Evolutionary conservation across 768 basidiomycete genomes (phyloP).

Genomic region (Fibroporia radiculosa): DNA sequence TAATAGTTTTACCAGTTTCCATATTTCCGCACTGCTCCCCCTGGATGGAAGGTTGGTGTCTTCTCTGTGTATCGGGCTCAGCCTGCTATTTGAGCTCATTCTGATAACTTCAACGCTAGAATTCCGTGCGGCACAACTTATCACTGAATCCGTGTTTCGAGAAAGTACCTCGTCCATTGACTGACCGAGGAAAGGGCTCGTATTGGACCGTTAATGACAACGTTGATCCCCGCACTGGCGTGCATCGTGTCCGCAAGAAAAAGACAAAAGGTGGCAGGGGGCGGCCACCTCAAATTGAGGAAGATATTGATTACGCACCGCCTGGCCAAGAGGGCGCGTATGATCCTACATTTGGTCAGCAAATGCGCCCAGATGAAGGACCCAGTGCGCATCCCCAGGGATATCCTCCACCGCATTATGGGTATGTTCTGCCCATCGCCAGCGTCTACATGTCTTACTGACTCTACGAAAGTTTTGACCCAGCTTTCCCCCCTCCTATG

Average conservation of each 20-base stretch:
- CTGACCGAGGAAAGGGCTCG: slow-evolving; percentile 84
- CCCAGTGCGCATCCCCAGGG: slow-evolving; percentile 58
- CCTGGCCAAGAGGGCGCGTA: slow-evolving; percentile 36
- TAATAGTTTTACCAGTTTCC: slow-evolving; percentile 53
- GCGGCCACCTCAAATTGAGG: slow-evolving; percentile 20
- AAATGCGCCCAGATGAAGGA: slow-evolving; percentile 52
- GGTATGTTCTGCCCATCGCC: slow-evolving; percentile 1
- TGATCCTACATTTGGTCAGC: slow-evolving; percentile 49
- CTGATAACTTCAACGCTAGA: slow-evolving; percentile 38
- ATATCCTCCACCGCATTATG: slow-evolving; percentile 41
- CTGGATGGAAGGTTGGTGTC: slow-evolving; percentile 81
- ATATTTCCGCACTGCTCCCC: slow-evolving; percentile 79
- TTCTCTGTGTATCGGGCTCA: background rate
- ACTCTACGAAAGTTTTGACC: slow-evolving; percentile 51
- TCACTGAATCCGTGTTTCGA: slow-evolving; percentile 89
- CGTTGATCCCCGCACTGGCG: slow-evolving; percentile 83
- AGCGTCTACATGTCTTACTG: background rate
- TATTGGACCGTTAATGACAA: slow-evolving; percentile 92
- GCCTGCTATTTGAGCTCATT: slow-evolving; percentile 13
- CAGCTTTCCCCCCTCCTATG: slow-evolving; percentile 50
- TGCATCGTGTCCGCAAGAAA: slow-evolving; percentile 85
- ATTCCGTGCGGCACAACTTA: slow-evolving; percentile 86
- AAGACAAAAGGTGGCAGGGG: slow-evolving; percentile 59
- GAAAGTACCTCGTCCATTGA: slow-evolving; percentile 86
- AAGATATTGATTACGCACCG: slow-evolving; percentile 59